These are phyloP conservation scores for Oligophagozyma castellii DNA, from an alignment of 1,139 yeast genomes.

Conservation along the genomic window DNA sequence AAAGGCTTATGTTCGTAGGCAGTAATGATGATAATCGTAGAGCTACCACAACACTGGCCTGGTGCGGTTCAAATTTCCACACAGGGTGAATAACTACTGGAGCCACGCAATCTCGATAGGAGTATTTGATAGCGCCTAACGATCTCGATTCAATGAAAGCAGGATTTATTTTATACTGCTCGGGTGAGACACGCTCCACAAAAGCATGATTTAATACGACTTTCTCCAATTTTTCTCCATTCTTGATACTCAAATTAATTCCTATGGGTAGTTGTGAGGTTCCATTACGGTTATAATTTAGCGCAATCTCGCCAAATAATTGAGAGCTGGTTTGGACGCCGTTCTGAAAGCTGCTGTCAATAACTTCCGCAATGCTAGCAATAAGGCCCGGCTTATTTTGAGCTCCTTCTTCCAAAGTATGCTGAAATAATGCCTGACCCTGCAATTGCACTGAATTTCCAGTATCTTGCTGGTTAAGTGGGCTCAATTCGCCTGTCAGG, in stretches of 20 bases:
- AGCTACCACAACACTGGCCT: conserved; percentile 71
- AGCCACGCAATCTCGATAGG: conserved; percentile 35
- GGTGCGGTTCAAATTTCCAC: conserved; percentile 79
- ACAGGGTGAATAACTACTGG: conserved; percentile 71
- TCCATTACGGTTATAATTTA: conserved; percentile 38
- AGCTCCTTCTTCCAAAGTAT: conserved; percentile 28
- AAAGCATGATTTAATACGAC: conserved; percentile 27
- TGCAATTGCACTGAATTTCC: conserved; percentile 23
- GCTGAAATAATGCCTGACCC: conserved; percentile 33
- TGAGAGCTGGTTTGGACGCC: conserved; percentile 46
- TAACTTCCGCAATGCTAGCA: conserved; percentile 69
- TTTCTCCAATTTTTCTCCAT: conserved; percentile 23
- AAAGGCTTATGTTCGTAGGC: conserved; percentile 33
- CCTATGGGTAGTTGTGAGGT: conserved; percentile 21
- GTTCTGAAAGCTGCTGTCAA: conserved; percentile 58
- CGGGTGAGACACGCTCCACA: conserved; percentile 24
- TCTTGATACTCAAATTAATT: conserved; percentile 24
- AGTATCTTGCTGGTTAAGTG: conserved; percentile 27
- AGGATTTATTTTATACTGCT: conserved; percentile 25
- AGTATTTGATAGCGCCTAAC: conserved; percentile 62
- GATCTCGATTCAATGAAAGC: conserved; percentile 38
- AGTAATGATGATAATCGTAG: conserved; percentile 29
- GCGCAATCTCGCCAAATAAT: conserved; percentile 67
- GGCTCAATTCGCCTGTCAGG: conserved; percentile 19
- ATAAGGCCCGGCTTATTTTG: conserved; percentile 63